Base-by-base conservation (phyloP, 768 basidiomycete genomes). In the Russula sp. region DNA sequence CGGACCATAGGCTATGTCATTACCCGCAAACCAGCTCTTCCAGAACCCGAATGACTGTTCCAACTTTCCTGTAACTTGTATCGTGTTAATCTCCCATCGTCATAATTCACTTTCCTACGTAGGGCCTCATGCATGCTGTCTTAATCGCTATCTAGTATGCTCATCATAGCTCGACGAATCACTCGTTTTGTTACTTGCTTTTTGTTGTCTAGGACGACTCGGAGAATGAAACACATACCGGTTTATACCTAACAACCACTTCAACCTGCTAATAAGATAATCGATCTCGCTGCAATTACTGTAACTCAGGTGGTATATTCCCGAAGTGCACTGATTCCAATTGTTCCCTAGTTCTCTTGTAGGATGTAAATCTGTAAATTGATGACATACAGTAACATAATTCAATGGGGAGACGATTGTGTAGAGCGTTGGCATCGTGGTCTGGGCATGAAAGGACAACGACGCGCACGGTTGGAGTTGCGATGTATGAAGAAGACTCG, bases 1-100 rank as follows among this genome's bases (percentile, higher is more conserved):
- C 44, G 62, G 5, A 63, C 62, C 1, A 9, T 32, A 1, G 48
- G 62, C 9, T 63, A 63, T 9, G 38, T 63, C n/a, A 5, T 63
- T 28, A 22, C 18, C 8, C 32, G 30, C 36, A 63, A 48, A 16
- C 11, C 62, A 1, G 49, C 56, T 7, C 40, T 63, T 42, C 56
- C 62, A 3, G 46, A 38, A 13, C 54, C 53, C 16, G 36, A 54
- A 11, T 55, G n/a, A 55, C 20, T 16, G 2, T 2, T 46, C n/a
- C 10, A 46, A 46, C 20, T 11, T n/a, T 9, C 20, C n/a, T 46
- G 7, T 22, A 22, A 10, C 9, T 46, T 11, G 4, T 46, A 22
- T 46, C 22, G 24, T 24, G 5, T 14, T 50, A 4, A 16, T 46
- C n/a, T 22, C 11, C n/a, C n/a, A 22, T 46, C n/a, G 9, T 46